These are phyloP conservation scores for Sclerotinia subarctica DNA, from an alignment of 2,329 filamentous ascomycete genomes.

Conservation along the genomic window DNA sequence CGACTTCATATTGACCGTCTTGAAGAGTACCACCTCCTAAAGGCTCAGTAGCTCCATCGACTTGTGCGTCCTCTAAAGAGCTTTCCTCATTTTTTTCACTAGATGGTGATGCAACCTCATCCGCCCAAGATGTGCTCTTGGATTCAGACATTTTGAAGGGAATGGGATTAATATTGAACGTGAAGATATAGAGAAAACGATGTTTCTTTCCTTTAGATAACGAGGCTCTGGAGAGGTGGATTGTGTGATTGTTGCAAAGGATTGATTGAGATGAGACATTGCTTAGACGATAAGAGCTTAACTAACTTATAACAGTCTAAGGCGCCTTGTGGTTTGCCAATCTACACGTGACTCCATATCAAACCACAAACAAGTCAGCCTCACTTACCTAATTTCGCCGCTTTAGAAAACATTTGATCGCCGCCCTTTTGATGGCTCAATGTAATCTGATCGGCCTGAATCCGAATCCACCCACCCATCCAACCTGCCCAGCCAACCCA, in stretches of 20 bases:
- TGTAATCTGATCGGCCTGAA: neutral
- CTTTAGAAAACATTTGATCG: slow-evolving; percentile 7
- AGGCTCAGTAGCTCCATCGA: slow-evolving; percentile 46
- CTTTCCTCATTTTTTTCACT: slow-evolving; percentile 22
- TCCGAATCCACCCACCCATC: neutral
- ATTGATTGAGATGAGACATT: slow-evolving; percentile 5
- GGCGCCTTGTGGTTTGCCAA: neutral
- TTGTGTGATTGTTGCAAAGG: slow-evolving; percentile 9
- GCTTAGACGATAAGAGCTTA: neutral
- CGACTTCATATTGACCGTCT: slow-evolving; percentile 81
- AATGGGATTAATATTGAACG: neutral
- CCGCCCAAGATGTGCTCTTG: slow-evolving; percentile 40
- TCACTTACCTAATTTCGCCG: neutral
- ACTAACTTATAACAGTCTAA: slow-evolving; percentile 5
- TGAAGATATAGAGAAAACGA: neutral
- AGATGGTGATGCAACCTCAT: slow-evolving; percentile 41
- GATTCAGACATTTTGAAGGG: slow-evolving; percentile 11
- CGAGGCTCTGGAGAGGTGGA: neutral
- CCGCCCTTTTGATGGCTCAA: neutral
- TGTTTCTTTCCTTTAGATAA: neutral
- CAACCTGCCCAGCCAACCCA: slow-evolving; percentile 3
- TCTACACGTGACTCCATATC: neutral
- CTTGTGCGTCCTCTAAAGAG: slow-evolving; percentile 35
- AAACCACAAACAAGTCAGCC: neutral
- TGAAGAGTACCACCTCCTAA: slow-evolving; percentile 51